phyloP scores from a whole-genome alignment of 306 rosid species.

The Dalbergia cultrata region DNA sequence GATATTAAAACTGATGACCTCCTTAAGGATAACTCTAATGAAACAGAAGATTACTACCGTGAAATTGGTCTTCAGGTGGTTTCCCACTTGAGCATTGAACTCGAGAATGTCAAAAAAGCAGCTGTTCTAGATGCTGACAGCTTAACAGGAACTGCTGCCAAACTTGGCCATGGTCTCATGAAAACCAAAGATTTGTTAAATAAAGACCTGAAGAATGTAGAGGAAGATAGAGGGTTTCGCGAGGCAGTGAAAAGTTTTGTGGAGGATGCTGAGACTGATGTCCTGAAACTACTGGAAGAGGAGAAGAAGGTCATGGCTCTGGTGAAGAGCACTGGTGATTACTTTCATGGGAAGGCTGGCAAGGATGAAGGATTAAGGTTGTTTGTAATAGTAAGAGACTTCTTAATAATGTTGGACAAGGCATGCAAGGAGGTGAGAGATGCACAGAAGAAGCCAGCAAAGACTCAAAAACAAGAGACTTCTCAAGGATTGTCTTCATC shows the following conservation, averaged over 20 bases:
- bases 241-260: slow-evolving; percentile 65
- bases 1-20: slow-evolving; percentile 65
- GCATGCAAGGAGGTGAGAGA: slow-evolving; percentile 74
- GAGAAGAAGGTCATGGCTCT: slow-evolving; percentile 82
- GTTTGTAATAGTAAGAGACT: slow-evolving; percentile 84
- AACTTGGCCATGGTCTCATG: slow-evolving; percentile 65
- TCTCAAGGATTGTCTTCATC: slow-evolving; percentile 53
- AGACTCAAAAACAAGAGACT: slow-evolving; percentile 58
- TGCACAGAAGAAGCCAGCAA: slow-evolving; percentile 56
- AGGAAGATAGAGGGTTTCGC: slow-evolving; percentile 64
- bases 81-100: slow-evolving; percentile 78
- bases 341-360: slow-evolving; percentile 86
- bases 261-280: slow-evolving; percentile 72
- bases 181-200: slow-evolving; percentile 64
- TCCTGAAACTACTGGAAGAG: slow-evolving; percentile 69
- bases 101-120: slow-evolving; percentile 84
- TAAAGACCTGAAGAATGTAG: slow-evolving; percentile 56
- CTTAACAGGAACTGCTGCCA: slow-evolving; percentile 79
- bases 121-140: slow-evolving; percentile 79
- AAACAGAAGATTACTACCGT: slow-evolving; percentile 69
- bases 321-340: slow-evolving; percentile 94
- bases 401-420: slow-evolving; percentile 82
- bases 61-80: slow-evolving; percentile 82
- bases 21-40: slow-evolving; percentile 51
- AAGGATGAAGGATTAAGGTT: slow-evolving; percentile 86